Percentiles rank a stretch among this genome's conserved stretches.
These are phyloP conservation scores for Citrus trifoliata DNA, from an alignment of 345 rosid genomes.

Conservation along the genomic window DNA sequence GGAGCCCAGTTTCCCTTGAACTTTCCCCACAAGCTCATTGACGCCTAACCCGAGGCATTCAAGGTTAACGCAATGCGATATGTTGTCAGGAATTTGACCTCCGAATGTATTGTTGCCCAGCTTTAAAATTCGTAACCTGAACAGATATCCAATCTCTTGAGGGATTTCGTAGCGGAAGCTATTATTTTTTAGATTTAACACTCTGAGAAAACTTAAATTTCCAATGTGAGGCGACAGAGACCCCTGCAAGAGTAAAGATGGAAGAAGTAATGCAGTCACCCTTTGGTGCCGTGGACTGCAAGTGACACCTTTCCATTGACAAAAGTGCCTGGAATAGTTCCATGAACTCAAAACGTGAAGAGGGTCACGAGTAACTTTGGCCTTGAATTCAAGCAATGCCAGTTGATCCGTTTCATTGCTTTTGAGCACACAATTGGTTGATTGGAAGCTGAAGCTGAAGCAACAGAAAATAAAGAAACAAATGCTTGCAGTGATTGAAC, in stretches of 20 bases:
- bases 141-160: slow-evolving; percentile 1
- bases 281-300: neutral
- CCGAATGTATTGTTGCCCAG: slow-evolving; percentile 1
- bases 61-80: slow-evolving; percentile 12
- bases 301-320: neutral
- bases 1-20: slow-evolving; percentile 9
- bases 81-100: slow-evolving; percentile 14
- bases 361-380: neutral
- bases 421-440: neutral
- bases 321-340: neutral
- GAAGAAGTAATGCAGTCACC: neutral
- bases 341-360: neutral
- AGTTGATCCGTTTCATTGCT: neutral
- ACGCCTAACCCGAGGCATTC: neutral
- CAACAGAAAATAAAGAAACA: neutral
- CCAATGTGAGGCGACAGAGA: neutral
- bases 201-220: neutral
- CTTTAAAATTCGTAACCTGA: neutral
- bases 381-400: slow-evolving; percentile 4
- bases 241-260: neutral
- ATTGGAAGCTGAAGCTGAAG: neutral
- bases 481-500: neutral
- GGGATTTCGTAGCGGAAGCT: slow-evolving; percentile 4
- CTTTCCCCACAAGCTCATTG: slow-evolving; percentile 10
- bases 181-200: slow-evolving; percentile 12